Percentiles rank a stretch among this genome's conserved stretches.
These are phyloP conservation scores for Blastobotrys persicus DNA, from an alignment of 1,139 yeast species.

Conservation along the genomic window DNA sequence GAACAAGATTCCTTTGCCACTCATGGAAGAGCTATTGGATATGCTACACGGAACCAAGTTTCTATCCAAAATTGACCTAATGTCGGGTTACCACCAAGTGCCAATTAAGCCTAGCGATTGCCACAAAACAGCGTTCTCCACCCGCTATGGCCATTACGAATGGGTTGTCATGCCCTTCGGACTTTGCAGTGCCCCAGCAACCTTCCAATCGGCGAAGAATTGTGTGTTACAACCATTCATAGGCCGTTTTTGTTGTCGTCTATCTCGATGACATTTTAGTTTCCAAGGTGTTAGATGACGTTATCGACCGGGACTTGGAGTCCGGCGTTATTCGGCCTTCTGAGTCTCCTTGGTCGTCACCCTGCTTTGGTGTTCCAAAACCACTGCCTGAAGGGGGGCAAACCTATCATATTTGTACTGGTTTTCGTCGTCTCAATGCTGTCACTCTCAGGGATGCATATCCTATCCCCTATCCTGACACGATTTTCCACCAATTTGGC, in stretches of 20 bases:
- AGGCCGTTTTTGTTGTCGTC: neutral
- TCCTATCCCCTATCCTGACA: too few species aligned
- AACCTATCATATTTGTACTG: too few species aligned
- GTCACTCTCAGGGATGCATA: too few species aligned
- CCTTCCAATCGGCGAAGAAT: constrained; percentile 26
- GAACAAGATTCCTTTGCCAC: constrained; percentile 11
- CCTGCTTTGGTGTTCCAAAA: too few species aligned
- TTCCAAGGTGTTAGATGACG: too few species aligned
- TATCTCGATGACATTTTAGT: constrained; percentile 16
- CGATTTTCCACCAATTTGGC: too few species aligned
- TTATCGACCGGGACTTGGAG: too few species aligned
- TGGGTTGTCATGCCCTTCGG: constrained; percentile 30
- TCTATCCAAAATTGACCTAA: constrained; percentile 25
- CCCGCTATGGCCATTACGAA: constrained; percentile 25
- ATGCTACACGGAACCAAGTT: constrained; percentile 6
- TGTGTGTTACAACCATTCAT: neutral
- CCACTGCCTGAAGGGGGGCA: too few species aligned
- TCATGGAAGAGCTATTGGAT: constrained; percentile 3
- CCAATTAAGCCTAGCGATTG: constrained; percentile 16
- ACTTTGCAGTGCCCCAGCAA: constrained; percentile 25
- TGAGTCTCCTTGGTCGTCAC: too few species aligned
- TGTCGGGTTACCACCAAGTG: constrained; percentile 26
- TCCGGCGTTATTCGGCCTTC: too few species aligned
- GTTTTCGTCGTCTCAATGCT: too few species aligned
- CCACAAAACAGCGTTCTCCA: constrained; percentile 26